phyloP scores from a whole-genome alignment of 164 flowering plant genomes.

The Nelumbo lutea region DNA sequence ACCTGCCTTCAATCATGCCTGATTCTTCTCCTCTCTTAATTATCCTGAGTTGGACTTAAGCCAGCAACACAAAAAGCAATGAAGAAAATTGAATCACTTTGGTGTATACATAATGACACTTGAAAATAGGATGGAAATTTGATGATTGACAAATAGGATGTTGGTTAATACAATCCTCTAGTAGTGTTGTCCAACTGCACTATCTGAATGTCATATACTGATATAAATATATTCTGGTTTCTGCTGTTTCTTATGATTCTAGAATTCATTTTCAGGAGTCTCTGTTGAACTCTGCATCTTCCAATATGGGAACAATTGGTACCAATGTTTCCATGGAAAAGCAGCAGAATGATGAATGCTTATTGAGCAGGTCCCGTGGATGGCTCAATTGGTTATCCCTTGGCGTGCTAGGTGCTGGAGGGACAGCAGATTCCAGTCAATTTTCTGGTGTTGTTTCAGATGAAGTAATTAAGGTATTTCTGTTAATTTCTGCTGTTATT shows the following conservation, averaged over 20 bases:
- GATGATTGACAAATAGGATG: too few relatives aligned
- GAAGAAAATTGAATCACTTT: too few relatives aligned
- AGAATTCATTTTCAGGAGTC: conserved; percentile 38
- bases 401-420: conserved; percentile 99
- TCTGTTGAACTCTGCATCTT: conserved; percentile 25
- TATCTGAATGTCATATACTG: background rate
- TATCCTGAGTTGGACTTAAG: too few relatives aligned
- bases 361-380: conserved; percentile 58
- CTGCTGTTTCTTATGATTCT: background rate
- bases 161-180: background rate
- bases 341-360: conserved; percentile 46
- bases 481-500: background rate
- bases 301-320: conserved; percentile 19
- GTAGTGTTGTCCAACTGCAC: background rate
- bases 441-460: conserved; percentile 95
- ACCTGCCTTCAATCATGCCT: too few relatives aligned
- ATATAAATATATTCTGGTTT: background rate
- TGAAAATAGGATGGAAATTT: too few relatives aligned
- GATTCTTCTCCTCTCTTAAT: too few relatives aligned
- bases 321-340: conserved; percentile 28
- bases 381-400: conserved; percentile 94
- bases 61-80: too few relatives aligned
- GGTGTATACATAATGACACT: too few relatives aligned
- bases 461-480: conserved; percentile 72
- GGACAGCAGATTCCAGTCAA: conserved; percentile 78